Evolutionary conservation across 83 land plant species (phyloP).

Genomic region (Isoetes engelmannii): DNA sequence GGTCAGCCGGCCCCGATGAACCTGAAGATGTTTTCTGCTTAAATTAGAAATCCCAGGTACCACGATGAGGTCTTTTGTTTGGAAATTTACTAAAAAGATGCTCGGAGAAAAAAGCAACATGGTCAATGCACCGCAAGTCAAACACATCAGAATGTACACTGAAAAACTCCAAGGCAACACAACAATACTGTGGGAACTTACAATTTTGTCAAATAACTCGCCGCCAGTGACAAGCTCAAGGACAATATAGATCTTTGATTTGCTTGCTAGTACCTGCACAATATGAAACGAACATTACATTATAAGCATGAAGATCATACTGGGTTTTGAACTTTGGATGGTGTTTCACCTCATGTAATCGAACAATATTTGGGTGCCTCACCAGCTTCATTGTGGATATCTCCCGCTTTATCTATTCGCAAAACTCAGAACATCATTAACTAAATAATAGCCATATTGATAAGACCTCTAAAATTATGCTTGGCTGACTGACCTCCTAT

Average conservation of each 20-base stretch:
- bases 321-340: no score
- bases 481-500: no score
- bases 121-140: no score
- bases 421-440: not conserved
- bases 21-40: not conserved
- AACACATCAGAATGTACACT: no score
- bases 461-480: no score
- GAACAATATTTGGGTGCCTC: conserved; percentile 46
- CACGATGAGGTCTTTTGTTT: no score
- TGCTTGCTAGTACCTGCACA: conserved; percentile 45
- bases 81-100: no score
- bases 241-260: conserved; percentile 40
- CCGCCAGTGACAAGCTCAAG: conserved; percentile 46
- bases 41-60: no score
- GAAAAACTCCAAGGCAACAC: no score
- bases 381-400: conserved; percentile 53
- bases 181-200: conserved; percentile 9
- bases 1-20: not conserved
- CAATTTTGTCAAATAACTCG: conserved; percentile 40
- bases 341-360: conserved; percentile 36
- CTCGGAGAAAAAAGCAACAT: no score
- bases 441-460: no score
- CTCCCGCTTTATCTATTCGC: conserved; percentile 42
- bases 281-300: not conserved
- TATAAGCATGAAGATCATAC: not conserved